Percentiles rank a stretch among this genome's conserved stretches.
Conservation (phyloP, 106 monocot species). For the Triglochin maritima region DNA sequence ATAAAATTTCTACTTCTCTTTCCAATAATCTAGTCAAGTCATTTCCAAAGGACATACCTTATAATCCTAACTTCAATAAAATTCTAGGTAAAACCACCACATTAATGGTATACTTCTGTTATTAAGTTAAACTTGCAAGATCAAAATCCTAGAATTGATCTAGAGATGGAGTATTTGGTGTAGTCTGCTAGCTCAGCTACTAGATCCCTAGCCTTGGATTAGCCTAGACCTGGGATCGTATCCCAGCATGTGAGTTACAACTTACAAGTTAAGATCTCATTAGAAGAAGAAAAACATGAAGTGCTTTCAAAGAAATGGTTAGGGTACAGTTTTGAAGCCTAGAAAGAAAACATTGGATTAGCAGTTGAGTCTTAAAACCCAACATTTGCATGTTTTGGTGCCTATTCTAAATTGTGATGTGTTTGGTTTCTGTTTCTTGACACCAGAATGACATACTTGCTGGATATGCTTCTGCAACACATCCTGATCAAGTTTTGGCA, state of each 20-base stretch:
- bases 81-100: too few species aligned
- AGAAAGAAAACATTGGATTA: not conserved
- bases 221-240: too few species aligned
- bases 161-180: too few species aligned
- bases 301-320: not conserved
- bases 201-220: too few species aligned
- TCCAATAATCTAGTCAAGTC: too few species aligned
- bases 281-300: not conserved
- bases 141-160: too few species aligned
- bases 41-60: too few species aligned
- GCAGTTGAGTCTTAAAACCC: not conserved
- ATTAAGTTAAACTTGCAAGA: too few species aligned
- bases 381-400: not conserved
- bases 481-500: slow-evolving; percentile 8
- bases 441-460: not conserved
- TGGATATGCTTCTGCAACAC: not conserved
- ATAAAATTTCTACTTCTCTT: too few species aligned
- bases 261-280: not conserved
- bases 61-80: too few species aligned
- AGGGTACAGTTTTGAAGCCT: not conserved
- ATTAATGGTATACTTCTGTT: too few species aligned
- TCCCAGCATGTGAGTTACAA: not conserved
- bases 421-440: not conserved
- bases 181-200: too few species aligned
- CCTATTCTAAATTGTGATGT: not conserved